A percentile compares a stretch with the other conserved stretches of the same genome.
These are phyloP conservation scores for Cryptosporidium ryanae DNA, from an alignment of 169 alveolate genomes.

Conservation along the genomic window DNA sequence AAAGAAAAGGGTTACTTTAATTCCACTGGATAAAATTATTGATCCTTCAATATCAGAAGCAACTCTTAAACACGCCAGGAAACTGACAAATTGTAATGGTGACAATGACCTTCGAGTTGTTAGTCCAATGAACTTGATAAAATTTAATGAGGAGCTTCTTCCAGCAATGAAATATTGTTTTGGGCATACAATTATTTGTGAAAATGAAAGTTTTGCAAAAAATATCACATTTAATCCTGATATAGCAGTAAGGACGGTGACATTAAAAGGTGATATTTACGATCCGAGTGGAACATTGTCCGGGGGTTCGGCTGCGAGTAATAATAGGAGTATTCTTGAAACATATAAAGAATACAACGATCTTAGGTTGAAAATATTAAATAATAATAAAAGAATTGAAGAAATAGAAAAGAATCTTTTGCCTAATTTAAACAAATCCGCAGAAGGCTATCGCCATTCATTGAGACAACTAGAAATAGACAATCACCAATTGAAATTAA, in stretches of 20 bases:
- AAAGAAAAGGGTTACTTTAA: slow-evolving; percentile 59
- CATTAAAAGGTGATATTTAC: slow-evolving; percentile 83
- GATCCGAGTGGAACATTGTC: slow-evolving; percentile 83
- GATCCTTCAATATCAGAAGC: slow-evolving; percentile 70
- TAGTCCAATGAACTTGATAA: slow-evolving; percentile 80
- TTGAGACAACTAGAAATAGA: slow-evolving; percentile 52
- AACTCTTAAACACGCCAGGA: slow-evolving; percentile 75
- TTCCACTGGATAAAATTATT: slow-evolving; percentile 47
- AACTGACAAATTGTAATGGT: slow-evolving; percentile 78
- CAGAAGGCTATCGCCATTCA: slow-evolving; percentile 38
- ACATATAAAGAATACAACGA: slow-evolving; percentile 43
- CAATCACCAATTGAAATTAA: slow-evolving; percentile 46
- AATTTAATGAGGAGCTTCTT: slow-evolving; percentile 79
- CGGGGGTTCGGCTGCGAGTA: slow-evolving; percentile 77
- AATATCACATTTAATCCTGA: slow-evolving; percentile 78
- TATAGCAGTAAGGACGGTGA: slow-evolving; percentile 78
- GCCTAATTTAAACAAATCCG: slow-evolving; percentile 20
- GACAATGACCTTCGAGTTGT: slow-evolving; percentile 37
- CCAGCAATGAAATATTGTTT: slow-evolving; percentile 83
- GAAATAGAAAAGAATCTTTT: slow-evolving; percentile 35
- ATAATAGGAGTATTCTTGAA: slow-evolving; percentile 26
- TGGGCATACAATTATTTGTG: slow-evolving; percentile 85
- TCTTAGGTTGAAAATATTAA: slow-evolving; percentile 6
- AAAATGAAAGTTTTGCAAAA: slow-evolving; percentile 83
- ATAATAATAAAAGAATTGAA: slow-evolving; percentile 63